A percentile compares a stretch with the other conserved stretches of the same genome.
phyloP scores from a whole-genome alignment of 495 filamentous ascomycete genomes.

The Gamarada debralockiae region DNA sequence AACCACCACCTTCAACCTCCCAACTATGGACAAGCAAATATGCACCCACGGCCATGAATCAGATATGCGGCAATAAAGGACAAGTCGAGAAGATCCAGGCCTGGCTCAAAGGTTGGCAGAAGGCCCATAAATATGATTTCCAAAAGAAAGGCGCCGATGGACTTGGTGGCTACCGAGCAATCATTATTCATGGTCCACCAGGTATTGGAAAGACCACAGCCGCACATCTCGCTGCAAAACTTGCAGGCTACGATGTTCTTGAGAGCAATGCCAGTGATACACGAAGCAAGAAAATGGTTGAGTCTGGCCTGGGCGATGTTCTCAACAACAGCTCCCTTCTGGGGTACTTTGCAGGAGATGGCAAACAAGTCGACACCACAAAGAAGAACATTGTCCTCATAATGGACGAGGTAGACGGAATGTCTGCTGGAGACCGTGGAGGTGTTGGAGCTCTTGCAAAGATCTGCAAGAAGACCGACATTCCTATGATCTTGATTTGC shows the following conservation, averaged over 20 bases:
- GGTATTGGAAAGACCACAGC: constrained; percentile 98
- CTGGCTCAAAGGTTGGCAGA: constrained; percentile 83
- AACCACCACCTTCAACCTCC: constrained; percentile 33
- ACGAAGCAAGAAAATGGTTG: constrained; percentile 96
- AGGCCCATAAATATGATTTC: constrained; percentile 69
- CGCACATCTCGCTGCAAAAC: constrained; percentile 86
- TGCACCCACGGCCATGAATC: constrained; percentile 73
- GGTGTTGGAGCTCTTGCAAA: constrained; percentile 92
- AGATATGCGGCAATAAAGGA: constrained; percentile 94
- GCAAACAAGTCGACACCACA: constrained; percentile 68
- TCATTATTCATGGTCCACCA: constrained; percentile 91
- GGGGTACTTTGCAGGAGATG: constrained; percentile 86
- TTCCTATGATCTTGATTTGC: constrained; percentile 96
- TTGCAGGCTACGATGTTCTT: constrained; percentile 89
- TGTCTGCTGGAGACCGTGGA: constrained; percentile 95
- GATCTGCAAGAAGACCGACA: constrained; percentile 89
- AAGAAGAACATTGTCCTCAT: constrained; percentile 94
- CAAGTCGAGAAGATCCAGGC: constrained; percentile 82
- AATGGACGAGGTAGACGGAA: constrained; percentile 99
- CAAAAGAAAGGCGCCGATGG: constrained; percentile 78
- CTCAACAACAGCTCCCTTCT: constrained; percentile 89
- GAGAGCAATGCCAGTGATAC: constrained; percentile 97
- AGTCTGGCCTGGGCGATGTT: constrained; percentile 78
- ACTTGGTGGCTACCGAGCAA: constrained; percentile 69
- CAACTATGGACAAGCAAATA: constrained; percentile 96